Evolutionary conservation across 2,329 filamentous ascomycete species (phyloP), one percentile per base, ranked within the genome.

Genomic region (Berkeleyomyces rouxiae): DNA sequence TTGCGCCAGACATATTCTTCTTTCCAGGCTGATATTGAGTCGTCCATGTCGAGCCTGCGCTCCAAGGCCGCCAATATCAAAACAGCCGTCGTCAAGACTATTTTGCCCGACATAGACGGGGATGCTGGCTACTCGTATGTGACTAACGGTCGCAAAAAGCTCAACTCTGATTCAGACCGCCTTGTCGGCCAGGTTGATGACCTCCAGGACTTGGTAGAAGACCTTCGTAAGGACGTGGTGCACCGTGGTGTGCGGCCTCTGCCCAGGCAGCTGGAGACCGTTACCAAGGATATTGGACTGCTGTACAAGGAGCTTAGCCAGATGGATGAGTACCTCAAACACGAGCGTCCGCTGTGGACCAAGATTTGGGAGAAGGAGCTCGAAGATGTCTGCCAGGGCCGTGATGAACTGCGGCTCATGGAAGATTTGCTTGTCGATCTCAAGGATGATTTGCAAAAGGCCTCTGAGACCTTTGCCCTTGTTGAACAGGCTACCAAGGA

Each of bases 281-380:
- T 96, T 23, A 86, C 87, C 67, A 95, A 93, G 74, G 92, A 97
- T 68, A 90, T 99, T 66, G 84, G 85, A 58, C 75, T 79, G 62
- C 84, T 93, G 40, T 87, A 85, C 58, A 86, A 90, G 70, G 91
- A 96, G 70, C 83, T 99, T 66, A 93, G 89, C 80, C 91, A 88
- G 75, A 86, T 99, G 81, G 88, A 96, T 71, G 91, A 96, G 13
- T 95, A 88, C 76, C 82, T 99, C 75, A 86, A 85, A 68, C 82
- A 83, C 57, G 93, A 99, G 79, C 96, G 96, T 73, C 93, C 93
- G 0, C 79, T 96, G 64, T 99, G 93, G 92, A 96, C 90, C 62
- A 96, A 96, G 82, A 95, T 97, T 67, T 99, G 93, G 93, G 92
- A 97, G 80, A 91, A 95, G 74, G 91, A 97, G 73, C 78, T 99